Conservation (phyloP, 331 rosid species). For the Rhamnella rubrinervis region DNA sequence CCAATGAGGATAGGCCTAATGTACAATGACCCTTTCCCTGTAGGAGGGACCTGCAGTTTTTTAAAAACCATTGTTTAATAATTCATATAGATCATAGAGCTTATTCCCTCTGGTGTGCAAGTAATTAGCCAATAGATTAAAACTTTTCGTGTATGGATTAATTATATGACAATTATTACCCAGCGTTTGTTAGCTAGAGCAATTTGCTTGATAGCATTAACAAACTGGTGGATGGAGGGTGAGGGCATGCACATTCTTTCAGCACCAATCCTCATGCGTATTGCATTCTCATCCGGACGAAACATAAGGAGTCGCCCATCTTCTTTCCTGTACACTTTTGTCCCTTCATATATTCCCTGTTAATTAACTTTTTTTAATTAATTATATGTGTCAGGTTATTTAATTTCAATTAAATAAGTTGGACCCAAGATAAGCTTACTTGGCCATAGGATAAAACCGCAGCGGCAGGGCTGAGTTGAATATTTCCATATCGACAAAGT, state of each 20-base stretch:
- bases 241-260: conserved; percentile 85
- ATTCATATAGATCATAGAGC: too few relatives aligned
- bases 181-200: conserved; percentile 67
- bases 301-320: conserved; percentile 65
- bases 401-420: not conserved
- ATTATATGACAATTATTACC: conserved; percentile 34
- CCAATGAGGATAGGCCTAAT: conserved; percentile 83
- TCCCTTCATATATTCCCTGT: conserved; percentile 39
- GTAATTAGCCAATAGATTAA: too few relatives aligned
- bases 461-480: conserved; percentile 73
- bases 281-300: conserved; percentile 71
- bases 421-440: conserved; percentile 26
- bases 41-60: conserved; percentile 70
- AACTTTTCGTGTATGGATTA: too few relatives aligned
- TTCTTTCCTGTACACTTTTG: conserved; percentile 34
- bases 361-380: not conserved
- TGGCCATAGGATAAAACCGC: conserved; percentile 89
- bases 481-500: conserved; percentile 58
- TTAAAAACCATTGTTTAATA: not conserved
- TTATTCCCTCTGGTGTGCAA: too few relatives aligned
- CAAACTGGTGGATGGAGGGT: conserved; percentile 61
- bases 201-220: conserved; percentile 64
- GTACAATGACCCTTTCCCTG: conserved; percentile 76
- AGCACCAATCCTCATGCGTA: conserved; percentile 70
- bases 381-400: not conserved